Evolutionary conservation across 805 yeast species (phyloP), one percentile per base, ranked within the genome.

Genomic region (Candida endomychidarum): DNA sequence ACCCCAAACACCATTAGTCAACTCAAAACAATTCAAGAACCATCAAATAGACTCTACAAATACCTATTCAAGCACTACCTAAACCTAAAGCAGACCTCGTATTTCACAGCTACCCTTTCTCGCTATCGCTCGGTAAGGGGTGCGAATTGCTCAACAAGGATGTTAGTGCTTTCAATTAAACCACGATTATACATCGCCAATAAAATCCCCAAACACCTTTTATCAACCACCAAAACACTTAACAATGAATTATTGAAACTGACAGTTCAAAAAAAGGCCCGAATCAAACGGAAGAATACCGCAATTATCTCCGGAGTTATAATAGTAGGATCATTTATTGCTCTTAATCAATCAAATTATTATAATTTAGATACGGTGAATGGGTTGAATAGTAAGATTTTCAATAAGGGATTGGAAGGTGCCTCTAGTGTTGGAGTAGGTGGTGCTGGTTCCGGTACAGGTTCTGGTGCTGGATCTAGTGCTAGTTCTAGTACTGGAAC

Each of bases 241-340:
- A 32, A 32, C 18, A 20, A 32, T 12, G 35, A 32, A 8, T 12
- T 32, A 15, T 15, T 32, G 8, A 32, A 22, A 32, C 35, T 21
- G 5, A n/a, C 20, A 4, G 26, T 14, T 8, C 35, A 32, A 12
- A 32, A 12, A 14, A 32, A 32, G 11, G 35, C 35, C 14, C 22
- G 22, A 14, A 32, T 32, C 26, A 32, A 32, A 22, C 35, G 35
- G 4, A 32, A 32, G n/a, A 32, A 32, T 14, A 22, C 67, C 22
- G 74, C 75, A 2, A 49, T 67, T 6, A 60, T 68, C 2, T 63
- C 70, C 10, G 73, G 74, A 10, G 46, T 69, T 36, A 60, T 69
- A 27, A 63, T 69, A n/a, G 66, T 69, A 15, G 73, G 74, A 8
- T 63, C 71, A 5, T 69, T 63, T 41, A 63, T 69, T 15, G 50